Evolutionary conservation across 2,329 filamentous ascomycete species (phyloP), one percentile per base, ranked within the genome.

Genomic region (Monilinia vaccinii-corymbosi): DNA sequence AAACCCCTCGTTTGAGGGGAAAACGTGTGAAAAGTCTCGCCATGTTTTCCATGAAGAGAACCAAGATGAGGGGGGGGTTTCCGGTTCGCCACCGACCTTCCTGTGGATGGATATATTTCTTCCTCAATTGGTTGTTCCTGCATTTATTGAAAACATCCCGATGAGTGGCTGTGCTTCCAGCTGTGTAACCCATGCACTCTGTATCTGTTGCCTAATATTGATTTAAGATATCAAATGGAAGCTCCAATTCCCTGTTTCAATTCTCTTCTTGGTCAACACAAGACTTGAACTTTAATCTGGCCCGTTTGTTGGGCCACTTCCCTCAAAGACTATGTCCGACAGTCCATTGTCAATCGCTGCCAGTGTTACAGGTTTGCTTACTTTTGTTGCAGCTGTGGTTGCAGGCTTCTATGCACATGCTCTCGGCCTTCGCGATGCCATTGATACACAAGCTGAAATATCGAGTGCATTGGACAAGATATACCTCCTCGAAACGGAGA

Each of bases 361-460:
- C 18, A 62, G 51, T 51, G 60, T 64, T 23, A 65, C 61, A 8
- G 64, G 65, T 10, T 63, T 67, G 49, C 56, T 65, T 21, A 65
- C 65, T 13, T 66, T 66, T 38, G 62, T 63, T 36, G 61, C 60
- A 31, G 62, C 64, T 11, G 61, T 66, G 1, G 32, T 66, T 28
- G 61, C 62, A 32, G 63, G 53, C 32, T 66, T 67, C 63, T 63
- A 66, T 49, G 64, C 62, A 23, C 61, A 58, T 48, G 61, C 60
- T 14, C 57, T 63, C 14, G 63, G 60, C 52, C 60, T 67, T 34
- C 55, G 61, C 46, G 62, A 61, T 61, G 63, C 64, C 49, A 63
- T 65, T 40, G 64, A 67, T 50, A 66, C 65, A n/a, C 61, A 64
- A 40, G 62, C 61, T 18, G 65, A 65, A 45, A 49, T 67, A 16